Evolutionary conservation across 805 yeast genomes (phyloP), one percentile per base, ranked within the genome.

Genomic region (Nakazawaea laoshanensis): DNA sequence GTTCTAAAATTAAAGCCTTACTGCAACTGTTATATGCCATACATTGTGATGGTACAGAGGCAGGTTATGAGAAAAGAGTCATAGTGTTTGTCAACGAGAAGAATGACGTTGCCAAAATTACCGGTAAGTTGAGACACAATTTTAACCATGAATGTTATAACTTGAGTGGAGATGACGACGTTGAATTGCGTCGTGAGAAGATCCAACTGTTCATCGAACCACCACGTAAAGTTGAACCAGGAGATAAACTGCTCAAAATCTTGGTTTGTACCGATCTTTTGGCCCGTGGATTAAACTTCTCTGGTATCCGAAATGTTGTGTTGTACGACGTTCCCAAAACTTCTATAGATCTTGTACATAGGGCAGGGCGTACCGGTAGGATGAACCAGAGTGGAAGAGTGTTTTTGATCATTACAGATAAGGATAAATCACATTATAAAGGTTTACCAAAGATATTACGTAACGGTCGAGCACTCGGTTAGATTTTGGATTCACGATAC

Each of bases 281-380:
- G 37, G 88, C 96, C 1, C 66, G 98, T 48, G 98, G 98, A 3
- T 58, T 92, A 36, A 89, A 89, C 48, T 87, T 92, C 57, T 68
- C 70, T 35, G 82, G 82, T 12, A 74, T 92, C 19, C 69, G 87
- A 43, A 87, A 87, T 45, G 84, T 89, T 9, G 65, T 89, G 18
- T 58, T 92, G 32, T 80, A 78, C 60, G 96, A 89, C 49, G 73
- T 87, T 28, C 98, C 98, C 5, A 69, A 70, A 33, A 77, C 81
- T 11, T 73, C 96, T 0, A 77, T 85, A 13, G 97, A 89, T 55
- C 62, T 89, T 39, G 75, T 89, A 14, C 97, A 89, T 52, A 65
- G 98, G 40, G 80, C 85, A 1, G 98, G 98, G 2, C 72, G 98
- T 57, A 89, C 96, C 0, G 96, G 96, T 3, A 63, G 98, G 52